phyloP scores from a whole-genome alignment of 1,139 yeast species.

The Taphrina communis region DNA sequence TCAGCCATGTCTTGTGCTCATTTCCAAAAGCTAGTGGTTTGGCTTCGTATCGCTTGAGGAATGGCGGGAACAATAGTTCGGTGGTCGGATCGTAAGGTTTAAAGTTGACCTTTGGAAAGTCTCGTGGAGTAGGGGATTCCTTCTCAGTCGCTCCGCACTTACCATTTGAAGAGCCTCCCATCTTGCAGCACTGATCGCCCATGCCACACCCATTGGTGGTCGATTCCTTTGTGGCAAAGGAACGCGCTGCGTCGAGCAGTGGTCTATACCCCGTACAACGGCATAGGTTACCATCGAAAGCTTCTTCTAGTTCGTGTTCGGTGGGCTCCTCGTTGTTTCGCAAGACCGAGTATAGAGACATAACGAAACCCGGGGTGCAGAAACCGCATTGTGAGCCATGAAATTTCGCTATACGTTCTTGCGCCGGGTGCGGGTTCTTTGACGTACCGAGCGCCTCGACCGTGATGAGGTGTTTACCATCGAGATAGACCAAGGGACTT shows the following conservation, averaged over 20 bases:
- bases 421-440: constrained; percentile 56
- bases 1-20: constrained; percentile 54
- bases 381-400: constrained; percentile 61
- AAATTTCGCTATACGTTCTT: constrained; percentile 57
- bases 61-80: constrained; percentile 56
- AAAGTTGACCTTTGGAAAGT: constrained; percentile 49
- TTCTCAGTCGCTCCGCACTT: constrained; percentile 12
- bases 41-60: constrained; percentile 49
- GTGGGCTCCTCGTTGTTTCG: constrained; percentile 53
- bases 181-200: constrained; percentile 38
- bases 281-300: constrained; percentile 58
- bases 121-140: constrained; percentile 26
- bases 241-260: constrained; percentile 56
- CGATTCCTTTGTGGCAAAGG: constrained; percentile 50
- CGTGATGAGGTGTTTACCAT: constrained; percentile 57
- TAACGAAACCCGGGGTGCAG: constrained; percentile 59
- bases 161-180: constrained; percentile 20
- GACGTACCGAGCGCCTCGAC: constrained; percentile 57
- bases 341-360: constrained; percentile 56
- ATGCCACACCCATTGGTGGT: constrained; percentile 49
- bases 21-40: constrained; percentile 54
- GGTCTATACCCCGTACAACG: constrained; percentile 60
- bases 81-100: constrained; percentile 53
- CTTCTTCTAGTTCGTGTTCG: constrained; percentile 54
- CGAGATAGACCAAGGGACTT: constrained; percentile 56